Conservation (phyloP, 1,284 basidiomycete genomes). For the Dichomitus squalens region DNA sequence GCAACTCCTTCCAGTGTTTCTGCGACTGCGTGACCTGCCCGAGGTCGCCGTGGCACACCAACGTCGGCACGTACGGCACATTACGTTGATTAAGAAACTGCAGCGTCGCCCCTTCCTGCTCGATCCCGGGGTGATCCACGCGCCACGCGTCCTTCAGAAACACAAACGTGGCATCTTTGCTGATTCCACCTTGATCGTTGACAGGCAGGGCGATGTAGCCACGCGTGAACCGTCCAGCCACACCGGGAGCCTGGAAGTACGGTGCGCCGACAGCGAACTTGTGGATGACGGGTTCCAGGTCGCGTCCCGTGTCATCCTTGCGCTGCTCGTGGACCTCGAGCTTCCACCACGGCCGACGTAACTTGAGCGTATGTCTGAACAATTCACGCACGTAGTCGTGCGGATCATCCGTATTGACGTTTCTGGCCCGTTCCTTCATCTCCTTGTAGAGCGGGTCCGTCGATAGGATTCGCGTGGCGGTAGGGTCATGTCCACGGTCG, state of each 20-base stretch:
- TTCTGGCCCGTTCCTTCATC: not conserved
- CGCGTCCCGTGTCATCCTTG: too few relatives aligned
- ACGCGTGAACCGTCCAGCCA: constrained; percentile 5
- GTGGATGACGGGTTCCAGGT: not conserved
- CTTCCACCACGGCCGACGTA: constrained; percentile 7
- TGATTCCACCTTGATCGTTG: not conserved
- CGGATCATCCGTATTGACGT: not conserved
- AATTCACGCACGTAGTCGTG: constrained; percentile 5
- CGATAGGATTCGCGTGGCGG: constrained; percentile 1
- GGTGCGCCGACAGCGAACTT: constrained; percentile 11
- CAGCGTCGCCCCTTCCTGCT: constrained; percentile 27
- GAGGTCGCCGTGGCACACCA: constrained; percentile 15
- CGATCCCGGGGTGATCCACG: constrained; percentile 12
- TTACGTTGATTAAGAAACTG: constrained; percentile 13
- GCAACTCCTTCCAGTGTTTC: not conserved
- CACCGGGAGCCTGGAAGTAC: constrained; percentile 6
- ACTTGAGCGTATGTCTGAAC: constrained; percentile 2
- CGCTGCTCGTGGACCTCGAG: not conserved
- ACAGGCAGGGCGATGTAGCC: constrained; percentile 14
- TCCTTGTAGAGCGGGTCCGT: not conserved
- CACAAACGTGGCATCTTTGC: constrained; percentile 7
- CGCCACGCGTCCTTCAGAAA: constrained; percentile 33
- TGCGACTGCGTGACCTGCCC: constrained; percentile 1
- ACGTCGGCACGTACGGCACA: constrained; percentile 21
- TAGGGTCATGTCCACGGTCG: constrained; percentile 18